Conservation (phyloP, 352 stramenopile genomes). For the Pythium brassicae region DNA sequence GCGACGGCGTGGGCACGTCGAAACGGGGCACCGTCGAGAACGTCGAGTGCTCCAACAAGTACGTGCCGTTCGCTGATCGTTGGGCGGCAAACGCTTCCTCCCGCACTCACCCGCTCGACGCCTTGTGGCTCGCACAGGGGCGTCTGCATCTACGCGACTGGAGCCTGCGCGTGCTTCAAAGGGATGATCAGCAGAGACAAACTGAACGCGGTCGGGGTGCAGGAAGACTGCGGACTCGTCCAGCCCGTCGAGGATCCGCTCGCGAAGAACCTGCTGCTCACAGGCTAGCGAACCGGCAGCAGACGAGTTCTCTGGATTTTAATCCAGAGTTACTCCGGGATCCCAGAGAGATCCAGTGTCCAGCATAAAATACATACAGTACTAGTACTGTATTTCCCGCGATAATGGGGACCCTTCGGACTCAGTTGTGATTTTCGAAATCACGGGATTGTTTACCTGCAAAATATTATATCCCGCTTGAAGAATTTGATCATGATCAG, state of each 20-base stretch:
- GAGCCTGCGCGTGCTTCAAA: slow-evolving; percentile 58
- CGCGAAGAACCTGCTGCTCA: slow-evolving; percentile 20
- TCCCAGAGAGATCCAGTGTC: too few species aligned
- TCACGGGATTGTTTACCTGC: too few species aligned
- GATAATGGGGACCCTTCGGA: too few species aligned
- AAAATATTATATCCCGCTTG: too few species aligned
- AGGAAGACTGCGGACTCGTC: slow-evolving; percentile 61
- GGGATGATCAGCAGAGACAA: slow-evolving; percentile 69
- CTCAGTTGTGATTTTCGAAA: too few species aligned
- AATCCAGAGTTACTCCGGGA: too few species aligned
- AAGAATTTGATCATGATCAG: too few species aligned
- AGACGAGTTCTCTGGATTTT: too few species aligned
- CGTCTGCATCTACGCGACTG: slow-evolving; percentile 50
- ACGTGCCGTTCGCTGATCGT: slow-evolving; percentile 10
- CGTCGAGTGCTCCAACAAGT: slow-evolving; percentile 74
- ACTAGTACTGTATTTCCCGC: too few species aligned
- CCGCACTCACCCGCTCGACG: neutral
- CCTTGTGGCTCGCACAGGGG: slow-evolving; percentile 22
- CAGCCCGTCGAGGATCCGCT: slow-evolving; percentile 35
- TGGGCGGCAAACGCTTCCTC: neutral
- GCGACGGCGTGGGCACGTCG: slow-evolving; percentile 42
- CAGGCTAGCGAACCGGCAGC: slow-evolving; percentile 15
- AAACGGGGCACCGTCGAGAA: slow-evolving; percentile 64
- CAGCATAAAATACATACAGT: too few species aligned
- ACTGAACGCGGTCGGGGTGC: slow-evolving; percentile 36